These are phyloP conservation scores for Termitomyces sp. DNA, from an alignment of 768 basidiomycete genomes.

Conservation along the genomic window DNA sequence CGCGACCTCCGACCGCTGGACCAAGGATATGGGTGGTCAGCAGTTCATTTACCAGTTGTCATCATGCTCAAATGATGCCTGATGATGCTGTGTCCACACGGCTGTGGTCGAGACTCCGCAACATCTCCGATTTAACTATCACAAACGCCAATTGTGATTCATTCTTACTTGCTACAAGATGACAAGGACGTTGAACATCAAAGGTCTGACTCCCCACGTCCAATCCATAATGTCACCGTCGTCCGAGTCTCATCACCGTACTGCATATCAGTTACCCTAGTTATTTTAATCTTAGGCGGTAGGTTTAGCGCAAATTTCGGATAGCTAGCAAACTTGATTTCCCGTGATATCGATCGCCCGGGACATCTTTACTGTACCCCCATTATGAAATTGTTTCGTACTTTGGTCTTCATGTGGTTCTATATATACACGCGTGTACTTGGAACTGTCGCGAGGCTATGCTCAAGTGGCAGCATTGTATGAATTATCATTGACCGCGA, in stretches of 20 bases:
- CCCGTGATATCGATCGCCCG: neutral
- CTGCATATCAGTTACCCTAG: neutral
- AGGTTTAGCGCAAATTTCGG: neutral
- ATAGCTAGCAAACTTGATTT: neutral
- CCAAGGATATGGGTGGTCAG: neutral
- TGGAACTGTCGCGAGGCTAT: neutral
- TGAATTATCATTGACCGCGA: neutral
- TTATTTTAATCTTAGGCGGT: too few species aligned
- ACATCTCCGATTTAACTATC: conserved; percentile 9
- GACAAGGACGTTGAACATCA: neutral
- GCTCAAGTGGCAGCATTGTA: neutral
- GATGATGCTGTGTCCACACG: neutral
- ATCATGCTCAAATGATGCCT: neutral
- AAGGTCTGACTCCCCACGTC: neutral
- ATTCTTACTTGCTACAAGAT: too few species aligned
- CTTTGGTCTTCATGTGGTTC: neutral
- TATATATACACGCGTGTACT: neutral
- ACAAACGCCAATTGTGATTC: neutral
- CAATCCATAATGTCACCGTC: neutral
- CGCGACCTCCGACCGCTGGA: too few species aligned
- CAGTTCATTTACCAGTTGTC: neutral
- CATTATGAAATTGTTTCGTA: neutral
- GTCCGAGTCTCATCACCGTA: too few species aligned
- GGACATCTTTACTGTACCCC: neutral
- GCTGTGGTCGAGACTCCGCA: conserved; percentile 7